These are phyloP conservation scores for Plasmodium cynomolgi DNA, from an alignment of 169 alveolate genomes.

Conservation along the genomic window DNA sequence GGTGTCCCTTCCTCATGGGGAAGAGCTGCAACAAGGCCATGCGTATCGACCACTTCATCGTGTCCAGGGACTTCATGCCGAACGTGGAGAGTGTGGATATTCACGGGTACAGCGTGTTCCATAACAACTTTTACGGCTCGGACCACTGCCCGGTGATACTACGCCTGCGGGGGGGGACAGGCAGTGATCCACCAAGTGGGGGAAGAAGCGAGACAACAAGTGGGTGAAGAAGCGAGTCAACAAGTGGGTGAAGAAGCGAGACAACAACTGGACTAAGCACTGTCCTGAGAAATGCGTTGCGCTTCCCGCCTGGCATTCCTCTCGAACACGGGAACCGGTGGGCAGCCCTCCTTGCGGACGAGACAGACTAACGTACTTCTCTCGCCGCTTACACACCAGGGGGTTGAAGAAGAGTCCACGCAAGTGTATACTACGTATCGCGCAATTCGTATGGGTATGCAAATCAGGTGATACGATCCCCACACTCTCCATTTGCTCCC, in stretches of 20 bases:
- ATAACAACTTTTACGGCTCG: constrained; percentile 64
- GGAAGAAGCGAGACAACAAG: background rate
- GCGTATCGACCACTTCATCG: constrained; percentile 68
- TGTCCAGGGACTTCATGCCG: constrained; percentile 28
- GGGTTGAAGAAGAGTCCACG: too few relatives aligned
- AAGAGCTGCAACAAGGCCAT: constrained; percentile 58
- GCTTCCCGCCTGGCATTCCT: background rate
- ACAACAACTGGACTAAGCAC: constrained; percentile 47
- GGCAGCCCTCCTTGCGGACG: background rate
- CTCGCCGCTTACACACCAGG: background rate
- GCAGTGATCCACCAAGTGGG: too few relatives aligned
- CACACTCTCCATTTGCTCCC: background rate
- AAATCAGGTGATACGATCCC: background rate
- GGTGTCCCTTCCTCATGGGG: constrained; percentile 63
- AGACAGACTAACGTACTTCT: background rate
- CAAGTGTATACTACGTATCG: too few relatives aligned
- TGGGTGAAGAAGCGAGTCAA: background rate
- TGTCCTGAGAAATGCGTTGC: constrained; percentile 68
- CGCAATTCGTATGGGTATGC: too few relatives aligned
- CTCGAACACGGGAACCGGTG: background rate
- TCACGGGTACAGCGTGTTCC: constrained; percentile 60
- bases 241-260: constrained; percentile 10
- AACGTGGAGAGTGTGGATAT: constrained; percentile 30
- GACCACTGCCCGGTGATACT: constrained; percentile 73
- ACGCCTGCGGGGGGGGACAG: constrained; percentile 3